Evolutionary conservation across 352 stramenopile genomes (phyloP), one percentile per base, ranked within the genome.

Genomic region (Peronosclerospora sorghi): DNA sequence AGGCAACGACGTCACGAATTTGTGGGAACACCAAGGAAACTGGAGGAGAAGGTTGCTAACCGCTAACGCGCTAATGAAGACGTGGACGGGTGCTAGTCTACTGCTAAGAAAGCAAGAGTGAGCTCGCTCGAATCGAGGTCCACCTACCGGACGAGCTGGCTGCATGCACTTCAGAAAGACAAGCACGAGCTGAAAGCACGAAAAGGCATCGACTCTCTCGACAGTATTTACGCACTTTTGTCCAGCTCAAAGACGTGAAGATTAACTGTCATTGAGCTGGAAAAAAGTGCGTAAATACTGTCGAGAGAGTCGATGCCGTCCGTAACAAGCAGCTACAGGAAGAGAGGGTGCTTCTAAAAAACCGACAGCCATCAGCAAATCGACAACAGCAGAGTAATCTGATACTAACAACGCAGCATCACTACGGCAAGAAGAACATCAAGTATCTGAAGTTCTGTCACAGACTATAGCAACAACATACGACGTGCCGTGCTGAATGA

Each of bases 291-390:
- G 55, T 17, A 82, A 78, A 27, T 70, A 51, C 39, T 64, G 52
- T 29, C 72, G 72, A 10, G 68, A 82, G 45, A 49, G 52, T 19
- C 67, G 81, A 23, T 87, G n/a, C n/a, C n/a, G n/a, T 87, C 41
- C 71, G 72, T 19, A 64, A 66, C 44, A 68, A 75, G 32, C 69
- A 87, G 54, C 60, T 87, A 2, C 67, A 83, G 43, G 74, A 87
- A 53, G 72, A 87, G 51, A 46, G 78, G 20, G 43, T 72, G 19
- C 85, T 81, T 32, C 41, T 75, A 8, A 64, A 69, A 35, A 86
- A 83, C 40, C 61, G 66, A 21, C 76, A 72, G 37, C 32, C 38
- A 40, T 10, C 34, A 30, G 19, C 14, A 29, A 19, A 23, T 15
- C 21, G 3, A 7, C 21, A 7, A 7, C 21, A 26, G n/a, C n/a